Evolutionary conservation across 1,284 basidiomycete genomes (phyloP).

Genomic region (Tylopilus sp.): DNA sequence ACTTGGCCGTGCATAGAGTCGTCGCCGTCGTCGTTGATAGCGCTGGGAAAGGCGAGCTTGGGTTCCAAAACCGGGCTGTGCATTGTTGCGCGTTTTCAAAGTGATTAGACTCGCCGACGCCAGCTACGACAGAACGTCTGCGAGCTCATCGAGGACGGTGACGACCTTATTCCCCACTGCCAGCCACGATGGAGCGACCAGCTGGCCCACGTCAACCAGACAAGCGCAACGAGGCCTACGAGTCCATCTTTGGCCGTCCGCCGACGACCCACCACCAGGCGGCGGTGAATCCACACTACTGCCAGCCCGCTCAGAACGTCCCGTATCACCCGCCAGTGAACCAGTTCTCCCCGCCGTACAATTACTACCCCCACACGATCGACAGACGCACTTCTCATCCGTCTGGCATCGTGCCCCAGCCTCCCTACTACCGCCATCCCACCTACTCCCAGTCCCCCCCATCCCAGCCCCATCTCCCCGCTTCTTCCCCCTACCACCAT

Average conservation of each 20-base stretch:
- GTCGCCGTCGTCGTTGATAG: slow-evolving; percentile 10
- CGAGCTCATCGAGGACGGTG: neutral
- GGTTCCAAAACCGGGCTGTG: slow-evolving; percentile 27
- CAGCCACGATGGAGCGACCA: slow-evolving; percentile 57
- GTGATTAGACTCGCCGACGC: slow-evolving; percentile 7
- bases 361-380: slow-evolving; percentile 23
- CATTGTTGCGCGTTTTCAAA: slow-evolving; percentile 16
- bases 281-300: slow-evolving; percentile 22
- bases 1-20: neutral
- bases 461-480: slow-evolving; percentile 26
- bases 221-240: slow-evolving; percentile 74
- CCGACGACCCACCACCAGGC: slow-evolving; percentile 53
- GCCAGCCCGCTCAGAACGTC: slow-evolving; percentile 17
- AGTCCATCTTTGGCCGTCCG: slow-evolving; percentile 78
- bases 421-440: slow-evolving; percentile 33
- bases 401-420: slow-evolving; percentile 25
- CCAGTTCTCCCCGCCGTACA: slow-evolving; percentile 27
- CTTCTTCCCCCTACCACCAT: slow-evolving; percentile 21
- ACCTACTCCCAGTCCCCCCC: slow-evolving; percentile 28
- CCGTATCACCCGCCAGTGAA: slow-evolving; percentile 20
- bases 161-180: slow-evolving; percentile 2
- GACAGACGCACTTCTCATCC: slow-evolving; percentile 34
- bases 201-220: slow-evolving; percentile 68
- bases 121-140: slow-evolving; percentile 6
- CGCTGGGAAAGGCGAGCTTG: slow-evolving; percentile 7